Conservation (phyloP, 2,329 filamentous ascomycete genomes). For the Hypoxylon sp. region DNA sequence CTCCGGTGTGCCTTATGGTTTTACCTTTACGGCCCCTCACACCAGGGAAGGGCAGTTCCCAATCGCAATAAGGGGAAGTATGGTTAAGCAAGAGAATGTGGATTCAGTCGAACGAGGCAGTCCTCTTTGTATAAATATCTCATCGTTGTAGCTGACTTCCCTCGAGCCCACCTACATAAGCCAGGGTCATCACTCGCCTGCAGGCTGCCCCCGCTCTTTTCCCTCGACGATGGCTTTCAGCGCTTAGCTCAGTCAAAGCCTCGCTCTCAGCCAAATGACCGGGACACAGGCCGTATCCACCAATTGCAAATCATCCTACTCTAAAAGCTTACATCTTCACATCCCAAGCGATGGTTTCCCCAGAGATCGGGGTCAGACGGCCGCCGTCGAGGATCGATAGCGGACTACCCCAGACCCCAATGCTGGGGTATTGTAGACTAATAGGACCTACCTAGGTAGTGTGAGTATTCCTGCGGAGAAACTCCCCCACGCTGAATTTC, state of each 20-base stretch:
- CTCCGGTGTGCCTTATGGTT: not conserved
- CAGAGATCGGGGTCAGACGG: constrained; percentile 2
- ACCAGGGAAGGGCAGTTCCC: not conserved
- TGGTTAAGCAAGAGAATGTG: not conserved
- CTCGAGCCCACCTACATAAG: constrained; percentile 2
- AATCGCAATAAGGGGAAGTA: not conserved
- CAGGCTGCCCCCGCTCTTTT: not conserved
- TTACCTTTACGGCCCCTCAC: not conserved
- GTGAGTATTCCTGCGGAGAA: constrained; percentile 19
- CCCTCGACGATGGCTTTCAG: constrained; percentile 8
- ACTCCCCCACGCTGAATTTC: constrained; percentile 26
- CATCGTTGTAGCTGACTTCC: constrained; percentile 3
- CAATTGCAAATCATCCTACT: constrained; percentile 13
- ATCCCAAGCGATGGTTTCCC: not conserved
- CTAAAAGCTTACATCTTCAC: constrained; percentile 14
- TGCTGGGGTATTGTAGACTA: constrained; percentile 9
- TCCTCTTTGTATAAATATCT: constrained; percentile 19
- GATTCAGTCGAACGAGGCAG: not conserved
- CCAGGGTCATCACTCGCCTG: constrained; percentile 12
- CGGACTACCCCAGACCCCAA: constrained; percentile 18
- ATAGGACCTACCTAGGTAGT: not conserved
- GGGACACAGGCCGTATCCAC: constrained; percentile 19
- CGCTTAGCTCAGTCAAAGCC: constrained; percentile 22
- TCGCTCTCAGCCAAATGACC: constrained; percentile 9
- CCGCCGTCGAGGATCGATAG: constrained; percentile 2